phyloP scores from a whole-genome alignment of 805 yeast species.

The Vanderwaltozyma tropicalis region DNA sequence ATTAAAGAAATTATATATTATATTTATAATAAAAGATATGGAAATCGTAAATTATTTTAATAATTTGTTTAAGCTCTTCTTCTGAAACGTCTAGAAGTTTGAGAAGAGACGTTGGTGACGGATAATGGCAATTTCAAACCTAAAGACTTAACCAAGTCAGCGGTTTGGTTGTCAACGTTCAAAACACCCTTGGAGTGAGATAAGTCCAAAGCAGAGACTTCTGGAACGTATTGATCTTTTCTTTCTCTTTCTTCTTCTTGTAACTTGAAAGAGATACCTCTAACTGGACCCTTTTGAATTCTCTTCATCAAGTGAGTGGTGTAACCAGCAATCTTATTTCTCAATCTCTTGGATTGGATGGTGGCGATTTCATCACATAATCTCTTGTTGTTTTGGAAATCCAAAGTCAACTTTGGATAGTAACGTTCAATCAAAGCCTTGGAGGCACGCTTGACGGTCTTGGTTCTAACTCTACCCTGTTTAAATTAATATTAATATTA shows the following conservation, averaged over 20 bases:
- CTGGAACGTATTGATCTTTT: slow-evolving; percentile 99
- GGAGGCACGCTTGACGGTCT: slow-evolving; percentile 99
- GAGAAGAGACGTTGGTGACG: slow-evolving; percentile 79
- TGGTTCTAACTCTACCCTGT: slow-evolving; percentile 99
- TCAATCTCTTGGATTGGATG: slow-evolving; percentile 98
- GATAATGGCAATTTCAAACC: slow-evolving; percentile 85
- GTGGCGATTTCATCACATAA: slow-evolving; percentile 96
- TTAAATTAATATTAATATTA: background rate
- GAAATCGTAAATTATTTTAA: no score
- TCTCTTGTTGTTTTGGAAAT: slow-evolving; percentile 99
- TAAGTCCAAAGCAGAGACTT: slow-evolving; percentile 98
- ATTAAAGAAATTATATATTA: no score
- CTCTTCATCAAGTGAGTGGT: slow-evolving; percentile 99
- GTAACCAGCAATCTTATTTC: slow-evolving; percentile 99
- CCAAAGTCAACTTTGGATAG: slow-evolving; percentile 99
- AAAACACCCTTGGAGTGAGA: slow-evolving; percentile 92
- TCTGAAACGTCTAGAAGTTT: slow-evolving; percentile 87
- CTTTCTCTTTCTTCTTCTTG: slow-evolving; percentile 99
- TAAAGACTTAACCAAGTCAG: slow-evolving; percentile 84
- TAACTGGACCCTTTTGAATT: slow-evolving; percentile 99
- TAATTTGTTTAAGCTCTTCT: slow-evolving; percentile 56
- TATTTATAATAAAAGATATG: no score
- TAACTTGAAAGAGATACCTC: slow-evolving; percentile 99
- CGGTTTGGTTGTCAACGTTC: slow-evolving; percentile 95
- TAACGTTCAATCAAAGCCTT: slow-evolving; percentile 98